Conservation (phyloP, 345 rosid genomes). For the Ceriops tagal region DNA sequence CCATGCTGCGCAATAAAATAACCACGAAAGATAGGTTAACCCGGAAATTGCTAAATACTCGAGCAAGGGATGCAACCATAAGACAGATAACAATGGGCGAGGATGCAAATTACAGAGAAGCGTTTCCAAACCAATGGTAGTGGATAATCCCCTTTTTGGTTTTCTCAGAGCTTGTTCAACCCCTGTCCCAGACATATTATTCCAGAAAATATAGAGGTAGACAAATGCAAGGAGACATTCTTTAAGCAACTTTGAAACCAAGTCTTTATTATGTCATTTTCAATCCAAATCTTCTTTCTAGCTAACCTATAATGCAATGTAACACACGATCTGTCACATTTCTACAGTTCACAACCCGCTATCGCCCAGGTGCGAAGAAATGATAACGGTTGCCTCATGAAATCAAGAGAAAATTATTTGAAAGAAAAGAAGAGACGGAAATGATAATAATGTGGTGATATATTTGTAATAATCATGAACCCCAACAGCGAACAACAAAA, state of each 20-base stretch:
- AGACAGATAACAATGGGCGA: conserved; percentile 52
- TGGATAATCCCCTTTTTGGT: no score
- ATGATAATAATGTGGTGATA: not conserved
- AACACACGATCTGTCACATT: not conserved
- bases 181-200: no score
- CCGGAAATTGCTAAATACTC: conserved; percentile 48
- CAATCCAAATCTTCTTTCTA: not conserved
- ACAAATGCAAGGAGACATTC: not conserved
- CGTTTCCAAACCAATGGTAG: conserved; percentile 91
- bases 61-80: conserved; percentile 43
- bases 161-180: no score
- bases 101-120: conserved; percentile 64
- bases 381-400: not conserved
- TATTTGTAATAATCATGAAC: not conserved
- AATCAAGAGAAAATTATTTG: no score
- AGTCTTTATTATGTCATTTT: conserved; percentile 10
- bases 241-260: conserved; percentile 31
- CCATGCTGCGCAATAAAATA: conserved; percentile 62
- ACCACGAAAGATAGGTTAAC: conserved; percentile 63
- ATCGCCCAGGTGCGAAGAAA: not conserved
- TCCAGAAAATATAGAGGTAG: no score
- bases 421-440: no score
- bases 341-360: not conserved
- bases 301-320: not conserved
- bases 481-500: not conserved